These are phyloP conservation scores for Psilocybe cubensis DNA, from an alignment of 768 basidiomycete genomes.

Conservation along the genomic window DNA sequence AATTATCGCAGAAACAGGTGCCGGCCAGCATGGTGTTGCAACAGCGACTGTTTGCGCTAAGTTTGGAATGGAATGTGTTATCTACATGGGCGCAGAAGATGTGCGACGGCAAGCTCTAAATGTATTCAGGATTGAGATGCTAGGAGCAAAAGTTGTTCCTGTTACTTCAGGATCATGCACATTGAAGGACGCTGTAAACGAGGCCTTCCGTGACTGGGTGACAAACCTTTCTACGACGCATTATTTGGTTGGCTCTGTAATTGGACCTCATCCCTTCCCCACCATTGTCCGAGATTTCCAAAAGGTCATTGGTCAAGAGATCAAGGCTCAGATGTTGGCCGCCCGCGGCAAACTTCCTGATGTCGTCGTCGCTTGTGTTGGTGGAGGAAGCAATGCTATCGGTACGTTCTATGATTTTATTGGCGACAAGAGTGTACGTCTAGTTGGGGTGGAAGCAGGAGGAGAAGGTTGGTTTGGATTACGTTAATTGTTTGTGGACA, in stretches of 20 bases:
- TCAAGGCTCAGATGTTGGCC: constrained; percentile 82
- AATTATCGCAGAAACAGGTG: constrained; percentile 99
- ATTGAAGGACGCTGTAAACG: constrained; percentile 97
- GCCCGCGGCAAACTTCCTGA: constrained; percentile 87
- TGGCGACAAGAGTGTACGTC: constrained; percentile 77
- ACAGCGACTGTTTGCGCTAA: constrained; percentile 98
- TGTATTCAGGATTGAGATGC: constrained; percentile 97
- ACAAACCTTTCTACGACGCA: constrained; percentile 93
- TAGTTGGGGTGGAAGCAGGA: constrained; percentile 96
- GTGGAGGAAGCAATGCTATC: constrained; percentile 97
- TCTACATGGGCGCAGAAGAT: constrained; percentile 99
- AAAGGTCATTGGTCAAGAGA: constrained; percentile 91
- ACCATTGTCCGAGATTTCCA: constrained; percentile 99
- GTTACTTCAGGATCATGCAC: constrained; percentile 94
- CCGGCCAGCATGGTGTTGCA: constrained; percentile 98
- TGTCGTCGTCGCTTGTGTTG: constrained; percentile 94
- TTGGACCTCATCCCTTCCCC: constrained; percentile 98
- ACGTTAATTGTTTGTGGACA: too few relatives aligned
- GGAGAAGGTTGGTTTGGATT: constrained; percentile 74
- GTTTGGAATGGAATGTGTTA: constrained; percentile 92
- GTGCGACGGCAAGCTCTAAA: constrained; percentile 95
- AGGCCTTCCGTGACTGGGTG: constrained; percentile 98
- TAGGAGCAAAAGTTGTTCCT: constrained; percentile 95
- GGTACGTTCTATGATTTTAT: constrained; percentile 99
- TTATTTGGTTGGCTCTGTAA: constrained; percentile 96